Conservation (phyloP, 2,329 filamentous ascomycete species). For the Daldinia sp. region DNA sequence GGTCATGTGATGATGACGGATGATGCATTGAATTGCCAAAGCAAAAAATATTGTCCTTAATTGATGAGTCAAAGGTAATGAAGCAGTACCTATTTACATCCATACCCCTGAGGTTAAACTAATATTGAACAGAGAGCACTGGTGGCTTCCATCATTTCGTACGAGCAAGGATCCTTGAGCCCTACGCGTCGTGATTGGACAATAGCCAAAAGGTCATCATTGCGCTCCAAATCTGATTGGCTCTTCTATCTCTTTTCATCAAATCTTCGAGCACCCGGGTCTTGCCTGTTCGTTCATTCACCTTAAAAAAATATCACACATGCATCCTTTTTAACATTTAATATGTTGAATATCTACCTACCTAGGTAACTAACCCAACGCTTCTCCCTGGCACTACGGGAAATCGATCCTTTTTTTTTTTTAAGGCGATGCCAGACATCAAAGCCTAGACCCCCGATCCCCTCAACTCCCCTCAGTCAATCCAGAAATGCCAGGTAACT, state of each 20-base stretch:
- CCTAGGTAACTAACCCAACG: too few species aligned
- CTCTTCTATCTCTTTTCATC: slow-evolving; percentile 26
- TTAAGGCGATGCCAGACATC: not conserved
- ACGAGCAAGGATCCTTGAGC: slow-evolving; percentile 34
- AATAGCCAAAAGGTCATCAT: slow-evolving; percentile 36
- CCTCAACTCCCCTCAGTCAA: not conserved
- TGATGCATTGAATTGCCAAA: slow-evolving; percentile 21
- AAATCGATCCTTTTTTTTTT: too few species aligned
- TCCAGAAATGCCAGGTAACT: slow-evolving; percentile 11
- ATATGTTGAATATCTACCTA: slow-evolving; percentile 1
- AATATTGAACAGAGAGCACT: slow-evolving; percentile 17
- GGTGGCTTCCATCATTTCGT: slow-evolving; percentile 44
- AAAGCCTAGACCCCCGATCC: not conserved
- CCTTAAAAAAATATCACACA: slow-evolving; percentile 7
- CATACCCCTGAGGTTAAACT: slow-evolving; percentile 20
- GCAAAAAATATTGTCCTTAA: slow-evolving; percentile 13
- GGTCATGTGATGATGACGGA: slow-evolving; percentile 37
- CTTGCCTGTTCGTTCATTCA: slow-evolving; percentile 14
- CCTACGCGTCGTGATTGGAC: slow-evolving; percentile 45
- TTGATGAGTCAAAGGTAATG: slow-evolving; percentile 41
- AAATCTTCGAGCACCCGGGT: slow-evolving; percentile 28
- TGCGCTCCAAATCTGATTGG: slow-evolving; percentile 46
- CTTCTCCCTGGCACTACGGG: not conserved
- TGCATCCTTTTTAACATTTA: not conserved
- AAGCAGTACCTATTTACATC: slow-evolving; percentile 5